Evolutionary conservation across 352 stramenopile species (phyloP).

Genomic region (Phytophthora cajani): DNA sequence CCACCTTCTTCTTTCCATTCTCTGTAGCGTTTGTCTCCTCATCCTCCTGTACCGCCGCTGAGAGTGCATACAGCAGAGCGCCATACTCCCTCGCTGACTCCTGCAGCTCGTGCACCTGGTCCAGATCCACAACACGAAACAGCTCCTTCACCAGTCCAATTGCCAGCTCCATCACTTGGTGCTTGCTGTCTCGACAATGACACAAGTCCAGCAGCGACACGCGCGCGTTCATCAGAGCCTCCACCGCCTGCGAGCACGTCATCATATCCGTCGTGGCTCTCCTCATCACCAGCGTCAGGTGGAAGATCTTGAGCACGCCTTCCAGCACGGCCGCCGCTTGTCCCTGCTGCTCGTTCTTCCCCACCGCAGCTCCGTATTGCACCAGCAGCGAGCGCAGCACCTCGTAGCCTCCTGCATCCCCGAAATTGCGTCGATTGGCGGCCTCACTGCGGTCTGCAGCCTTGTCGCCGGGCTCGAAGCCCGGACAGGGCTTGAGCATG

Average conservation of each 20-base stretch:
- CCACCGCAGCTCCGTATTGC: conserved; percentile 52
- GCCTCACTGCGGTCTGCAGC: conserved; percentile 70
- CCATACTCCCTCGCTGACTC: conserved; percentile 82
- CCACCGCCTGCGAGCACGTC: conserved; percentile 69
- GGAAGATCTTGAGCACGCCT: conserved; percentile 67
- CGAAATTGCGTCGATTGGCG: conserved; percentile 81
- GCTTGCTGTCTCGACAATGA: conserved; percentile 42
- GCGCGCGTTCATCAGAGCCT: conserved; percentile 67
- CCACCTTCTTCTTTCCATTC: conserved; percentile 8
- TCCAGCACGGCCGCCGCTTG: conserved; percentile 45
- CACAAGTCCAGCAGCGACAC: conserved; percentile 75
- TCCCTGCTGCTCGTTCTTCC: conserved; percentile 18
- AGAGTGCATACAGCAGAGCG: conserved; percentile 73
- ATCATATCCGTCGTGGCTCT: conserved; percentile 55
- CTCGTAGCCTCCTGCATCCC: conserved; percentile 72
- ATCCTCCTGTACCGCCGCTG: conserved; percentile 47
- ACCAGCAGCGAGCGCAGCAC: conserved; percentile 71
- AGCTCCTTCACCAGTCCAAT: conserved; percentile 81
- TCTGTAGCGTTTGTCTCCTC: conserved; percentile 23
- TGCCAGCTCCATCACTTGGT: conserved; percentile 60
- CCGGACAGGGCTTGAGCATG: conserved; percentile 66
- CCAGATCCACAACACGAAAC: conserved; percentile 73
- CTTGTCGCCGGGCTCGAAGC: conserved; percentile 63
- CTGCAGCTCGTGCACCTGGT: conserved; percentile 82
- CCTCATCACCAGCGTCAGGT: conserved; percentile 66